Conservation (phyloP, 2,329 filamentous ascomycete genomes). For the Zalaria obscura region DNA sequence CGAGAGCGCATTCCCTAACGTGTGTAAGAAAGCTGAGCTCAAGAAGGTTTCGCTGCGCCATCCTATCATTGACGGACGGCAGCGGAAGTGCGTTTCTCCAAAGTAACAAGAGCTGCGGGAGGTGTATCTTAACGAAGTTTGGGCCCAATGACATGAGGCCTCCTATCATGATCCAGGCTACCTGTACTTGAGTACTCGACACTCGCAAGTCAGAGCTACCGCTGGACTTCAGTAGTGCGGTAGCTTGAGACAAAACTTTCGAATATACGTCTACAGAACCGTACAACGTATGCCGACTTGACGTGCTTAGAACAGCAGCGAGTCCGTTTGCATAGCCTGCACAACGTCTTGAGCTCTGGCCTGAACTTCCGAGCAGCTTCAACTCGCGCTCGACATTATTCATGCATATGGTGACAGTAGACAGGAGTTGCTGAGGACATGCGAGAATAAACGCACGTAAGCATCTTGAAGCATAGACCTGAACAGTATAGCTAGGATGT, state of each 20-base stretch:
- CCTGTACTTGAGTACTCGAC: constrained; percentile 89
- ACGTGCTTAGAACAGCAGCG: constrained; percentile 80
- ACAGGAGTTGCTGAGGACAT: constrained; percentile 81
- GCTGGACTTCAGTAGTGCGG: constrained; percentile 80
- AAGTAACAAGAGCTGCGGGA: constrained; percentile 80
- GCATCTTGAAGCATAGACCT: constrained; percentile 76
- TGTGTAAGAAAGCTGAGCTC: constrained; percentile 90
- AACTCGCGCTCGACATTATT: constrained; percentile 86
- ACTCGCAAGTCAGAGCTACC: constrained; percentile 80
- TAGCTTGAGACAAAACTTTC: constrained; percentile 79
- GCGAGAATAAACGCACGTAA: constrained; percentile 77
- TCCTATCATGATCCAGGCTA: constrained; percentile 94
- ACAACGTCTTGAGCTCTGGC: constrained; percentile 70
- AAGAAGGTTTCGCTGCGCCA: constrained; percentile 65
- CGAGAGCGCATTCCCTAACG: constrained; percentile 84
- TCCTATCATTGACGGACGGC: constrained; percentile 84
- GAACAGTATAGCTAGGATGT: constrained; percentile 91
- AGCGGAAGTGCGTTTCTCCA: constrained; percentile 98
- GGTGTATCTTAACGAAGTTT: constrained; percentile 97
- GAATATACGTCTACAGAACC: constrained; percentile 94
- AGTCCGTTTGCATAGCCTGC: constrained; percentile 85
- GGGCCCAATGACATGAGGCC: constrained; percentile 92
- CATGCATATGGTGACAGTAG: constrained; percentile 89
- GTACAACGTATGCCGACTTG: constrained; percentile 74
- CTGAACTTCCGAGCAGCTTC: constrained; percentile 56